Conservation (phyloP, 495 filamentous ascomycete species). For the Penicillium nucicola region DNA sequence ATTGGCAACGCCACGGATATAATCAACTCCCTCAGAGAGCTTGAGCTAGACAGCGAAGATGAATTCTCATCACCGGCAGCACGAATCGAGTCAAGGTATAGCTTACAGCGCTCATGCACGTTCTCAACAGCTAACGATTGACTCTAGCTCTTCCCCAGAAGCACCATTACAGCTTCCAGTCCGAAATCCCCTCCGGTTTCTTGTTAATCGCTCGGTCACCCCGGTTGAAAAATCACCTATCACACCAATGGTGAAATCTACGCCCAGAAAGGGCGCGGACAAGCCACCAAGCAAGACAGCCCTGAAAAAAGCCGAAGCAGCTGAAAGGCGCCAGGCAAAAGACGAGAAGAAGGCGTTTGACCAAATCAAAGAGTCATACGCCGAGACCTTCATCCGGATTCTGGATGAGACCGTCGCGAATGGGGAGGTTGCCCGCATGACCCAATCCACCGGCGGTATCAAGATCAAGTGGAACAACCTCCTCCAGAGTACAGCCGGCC, state of each 20-base stretch:
- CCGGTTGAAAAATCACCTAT: background rate
- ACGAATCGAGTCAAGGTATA: slow-evolving; percentile 17
- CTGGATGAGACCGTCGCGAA: slow-evolving; percentile 66
- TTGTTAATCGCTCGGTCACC: background rate
- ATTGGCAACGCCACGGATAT: slow-evolving; percentile 7
- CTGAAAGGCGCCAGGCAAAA: slow-evolving; percentile 39
- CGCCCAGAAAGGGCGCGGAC: slow-evolving; percentile 11
- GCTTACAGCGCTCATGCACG: background rate
- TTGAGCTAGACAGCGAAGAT: slow-evolving; percentile 24
- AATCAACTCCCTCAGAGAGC: slow-evolving; percentile 12
- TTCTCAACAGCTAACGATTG: slow-evolving; percentile 3
- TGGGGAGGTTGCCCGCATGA: slow-evolving; percentile 57
- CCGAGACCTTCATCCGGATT: slow-evolving; percentile 64
- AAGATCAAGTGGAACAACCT: slow-evolving; percentile 80
- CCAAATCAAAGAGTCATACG: slow-evolving; percentile 60
- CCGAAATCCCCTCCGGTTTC: slow-evolving; percentile 3
- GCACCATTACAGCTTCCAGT: slow-evolving; percentile 11
- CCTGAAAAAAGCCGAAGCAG: slow-evolving; percentile 40
- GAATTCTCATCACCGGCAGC: slow-evolving; percentile 18
- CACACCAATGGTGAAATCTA: slow-evolving; percentile 4
- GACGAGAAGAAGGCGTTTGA: slow-evolving; percentile 63
- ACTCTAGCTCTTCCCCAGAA: slow-evolving; percentile 13
- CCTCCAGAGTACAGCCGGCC: slow-evolving; percentile 81
- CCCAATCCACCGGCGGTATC: slow-evolving; percentile 70
- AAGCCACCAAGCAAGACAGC: slow-evolving; percentile 44